Conservation (phyloP, 2,329 filamentous ascomycete genomes). For the Paecilomyces variotii region DNA sequence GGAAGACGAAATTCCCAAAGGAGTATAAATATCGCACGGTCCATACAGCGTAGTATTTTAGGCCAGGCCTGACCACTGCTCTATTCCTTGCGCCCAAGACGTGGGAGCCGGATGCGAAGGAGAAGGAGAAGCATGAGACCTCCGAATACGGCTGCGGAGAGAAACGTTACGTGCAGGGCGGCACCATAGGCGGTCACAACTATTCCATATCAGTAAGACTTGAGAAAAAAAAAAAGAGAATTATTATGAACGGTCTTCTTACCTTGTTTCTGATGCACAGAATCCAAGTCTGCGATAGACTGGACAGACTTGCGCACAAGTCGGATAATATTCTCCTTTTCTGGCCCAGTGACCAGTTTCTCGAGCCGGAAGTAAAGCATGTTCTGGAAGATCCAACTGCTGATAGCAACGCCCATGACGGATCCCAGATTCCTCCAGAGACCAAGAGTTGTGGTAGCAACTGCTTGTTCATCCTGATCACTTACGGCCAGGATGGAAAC, state of each 20-base stretch:
- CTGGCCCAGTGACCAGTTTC: conserved; percentile 48
- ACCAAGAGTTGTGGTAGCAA: conserved; percentile 61
- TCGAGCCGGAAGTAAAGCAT: conserved; percentile 54
- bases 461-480: conserved; percentile 55
- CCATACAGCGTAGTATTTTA: not conserved
- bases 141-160: conserved; percentile 29
- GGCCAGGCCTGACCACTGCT: not conserved
- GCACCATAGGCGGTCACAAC: conserved; percentile 30
- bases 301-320: conserved; percentile 44
- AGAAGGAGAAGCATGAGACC: conserved; percentile 25
- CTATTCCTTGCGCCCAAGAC: conserved; percentile 10
- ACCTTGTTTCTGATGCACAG: conserved; percentile 42
- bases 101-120: conserved; percentile 25
- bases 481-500: conserved; percentile 56
- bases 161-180: conserved; percentile 29
- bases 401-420: conserved; percentile 65
- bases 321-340: conserved; percentile 48
- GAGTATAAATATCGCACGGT: not conserved
- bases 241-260: not conserved
- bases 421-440: conserved; percentile 64
- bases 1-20: not conserved
- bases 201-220: conserved; percentile 5
- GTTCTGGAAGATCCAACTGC: conserved; percentile 67
- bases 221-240: not conserved
- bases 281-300: conserved; percentile 39